Percentiles rank a stretch among this genome's conserved stretches.
These are phyloP conservation scores for Blastobotrys peoriensis DNA, from an alignment of 805 yeast genomes.

Conservation along the genomic window DNA sequence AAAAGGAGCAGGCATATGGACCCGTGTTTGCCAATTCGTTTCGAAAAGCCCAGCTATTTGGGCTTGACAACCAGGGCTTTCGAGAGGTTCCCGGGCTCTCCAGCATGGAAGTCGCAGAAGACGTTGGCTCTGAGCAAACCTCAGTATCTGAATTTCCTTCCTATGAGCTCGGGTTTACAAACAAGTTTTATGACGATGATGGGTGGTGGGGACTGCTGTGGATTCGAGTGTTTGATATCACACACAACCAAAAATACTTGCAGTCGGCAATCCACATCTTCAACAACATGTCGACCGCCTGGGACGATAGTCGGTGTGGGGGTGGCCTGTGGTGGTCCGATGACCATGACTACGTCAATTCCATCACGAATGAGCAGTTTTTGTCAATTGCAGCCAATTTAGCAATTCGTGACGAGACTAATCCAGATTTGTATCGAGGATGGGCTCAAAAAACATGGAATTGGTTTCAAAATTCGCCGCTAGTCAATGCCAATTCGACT, in stretches of 20 bases:
- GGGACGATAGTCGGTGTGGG: constrained; percentile 11
- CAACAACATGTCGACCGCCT: constrained; percentile 3
- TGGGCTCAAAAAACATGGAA: constrained; percentile 11
- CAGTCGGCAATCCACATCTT: constrained; percentile 9
- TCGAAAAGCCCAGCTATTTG: constrained; percentile 3
- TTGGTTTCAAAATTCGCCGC: constrained; percentile 9
- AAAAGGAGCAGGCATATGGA: background rate
- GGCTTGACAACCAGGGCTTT: background rate
- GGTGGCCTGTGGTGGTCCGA: constrained; percentile 17
- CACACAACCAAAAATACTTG: constrained; percentile 8
- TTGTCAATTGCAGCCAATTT: constrained; percentile 8
- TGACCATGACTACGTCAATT: constrained; percentile 10
- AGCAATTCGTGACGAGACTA: constrained; percentile 6
- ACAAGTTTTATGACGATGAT: constrained; percentile 13
- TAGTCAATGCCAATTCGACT: constrained; percentile 8
- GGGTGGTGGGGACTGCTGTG: constrained; percentile 18
- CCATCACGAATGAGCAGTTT: constrained; percentile 15
- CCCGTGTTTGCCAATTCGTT: constrained; percentile 4
- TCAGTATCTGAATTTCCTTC: constrained; percentile 3
- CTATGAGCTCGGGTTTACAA: constrained; percentile 9
- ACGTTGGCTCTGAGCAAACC: background rate
- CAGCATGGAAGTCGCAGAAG: background rate
- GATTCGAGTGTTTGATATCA: constrained; percentile 13
- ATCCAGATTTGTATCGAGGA: background rate
- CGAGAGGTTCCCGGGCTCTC: background rate